These are phyloP conservation scores for Kwoniella heveanensis DNA, from an alignment of 768 basidiomycete species.

Conservation along the genomic window DNA sequence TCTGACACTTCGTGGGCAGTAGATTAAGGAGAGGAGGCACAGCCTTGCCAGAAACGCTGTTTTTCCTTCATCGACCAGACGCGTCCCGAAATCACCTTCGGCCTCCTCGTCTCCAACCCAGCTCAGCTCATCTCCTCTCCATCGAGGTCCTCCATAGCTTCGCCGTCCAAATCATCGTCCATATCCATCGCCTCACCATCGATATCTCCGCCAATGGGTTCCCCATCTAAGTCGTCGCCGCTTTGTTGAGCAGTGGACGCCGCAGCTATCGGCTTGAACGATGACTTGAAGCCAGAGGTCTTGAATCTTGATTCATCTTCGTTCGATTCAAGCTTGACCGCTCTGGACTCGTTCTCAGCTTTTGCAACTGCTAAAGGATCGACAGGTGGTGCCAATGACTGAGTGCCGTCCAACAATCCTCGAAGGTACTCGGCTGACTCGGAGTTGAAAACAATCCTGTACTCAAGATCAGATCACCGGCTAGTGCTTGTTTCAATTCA, in stretches of 20 bases:
- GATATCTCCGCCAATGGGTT: constrained; percentile 56
- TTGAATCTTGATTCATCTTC: constrained; percentile 45
- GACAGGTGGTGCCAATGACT: constrained; percentile 22
- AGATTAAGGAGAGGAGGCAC: too few relatives aligned
- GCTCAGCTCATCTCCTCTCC: constrained; percentile 13
- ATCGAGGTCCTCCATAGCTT: constrained; percentile 37
- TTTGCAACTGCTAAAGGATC: neutral
- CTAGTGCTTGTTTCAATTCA: neutral
- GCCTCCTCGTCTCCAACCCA: too few relatives aligned
- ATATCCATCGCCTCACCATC: constrained; percentile 60
- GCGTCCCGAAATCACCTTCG: too few relatives aligned
- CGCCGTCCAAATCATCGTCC: constrained; percentile 61
- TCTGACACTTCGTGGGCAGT: too few relatives aligned
- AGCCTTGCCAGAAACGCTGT: too few relatives aligned
- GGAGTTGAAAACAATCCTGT: constrained; percentile 83
- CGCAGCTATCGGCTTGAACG: constrained; percentile 42
- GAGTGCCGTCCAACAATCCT: constrained; percentile 65
- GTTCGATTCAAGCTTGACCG: neutral
- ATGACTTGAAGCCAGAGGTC: constrained; percentile 53
- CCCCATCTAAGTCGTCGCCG: constrained; percentile 60
- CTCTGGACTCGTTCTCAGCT: neutral
- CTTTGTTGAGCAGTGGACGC: constrained; percentile 29
- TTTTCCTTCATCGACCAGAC: too few relatives aligned
- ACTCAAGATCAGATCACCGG: neutral
- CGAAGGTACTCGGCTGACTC: constrained; percentile 78